A percentile compares a stretch with the other conserved stretches of the same genome.
Conservation (phyloP, 345 rosid species). For the Eucalyptus albens region DNA sequence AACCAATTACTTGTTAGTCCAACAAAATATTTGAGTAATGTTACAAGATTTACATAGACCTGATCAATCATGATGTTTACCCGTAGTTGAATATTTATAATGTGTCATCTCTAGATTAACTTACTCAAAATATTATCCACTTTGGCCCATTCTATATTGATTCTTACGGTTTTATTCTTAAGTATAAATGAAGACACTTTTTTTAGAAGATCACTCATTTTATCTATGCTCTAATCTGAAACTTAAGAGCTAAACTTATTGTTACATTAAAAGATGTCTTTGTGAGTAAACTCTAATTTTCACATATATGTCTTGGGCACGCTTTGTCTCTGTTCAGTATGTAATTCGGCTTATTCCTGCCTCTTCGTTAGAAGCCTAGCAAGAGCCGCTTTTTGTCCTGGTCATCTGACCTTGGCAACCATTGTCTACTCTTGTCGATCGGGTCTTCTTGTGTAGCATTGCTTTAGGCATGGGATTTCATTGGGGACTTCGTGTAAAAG, state of each 20-base stretch:
- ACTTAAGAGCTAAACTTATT: not conserved
- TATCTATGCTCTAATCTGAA: too few relatives aligned
- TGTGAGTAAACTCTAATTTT: not conserved
- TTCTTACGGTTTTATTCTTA: too few relatives aligned
- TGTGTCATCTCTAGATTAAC: not conserved
- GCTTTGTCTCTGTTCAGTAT: fast-evolving
- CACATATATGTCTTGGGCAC: too few relatives aligned
- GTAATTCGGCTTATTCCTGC: too few relatives aligned
- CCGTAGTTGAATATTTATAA: not conserved
- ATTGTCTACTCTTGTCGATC: too few relatives aligned
- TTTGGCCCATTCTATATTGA: not conserved
- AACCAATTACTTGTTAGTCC: too few relatives aligned
- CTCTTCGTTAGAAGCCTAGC: too few relatives aligned
- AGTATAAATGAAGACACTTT: too few relatives aligned
- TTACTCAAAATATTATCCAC: not conserved
- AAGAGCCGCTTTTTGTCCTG: too few relatives aligned
- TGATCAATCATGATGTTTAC: not conserved
- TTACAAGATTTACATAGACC: not conserved
- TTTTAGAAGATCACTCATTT: not conserved
- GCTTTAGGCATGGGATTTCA: not conserved
- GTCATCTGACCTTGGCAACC: too few relatives aligned
- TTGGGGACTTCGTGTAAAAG: not conserved
- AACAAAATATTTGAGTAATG: too few relatives aligned
- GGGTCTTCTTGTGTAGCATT: not conserved
- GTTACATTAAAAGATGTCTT: too few relatives aligned